Evolutionary conservation across 2,329 filamentous ascomycete genomes (phyloP).

Genomic region (Talaromyces sp.): DNA sequence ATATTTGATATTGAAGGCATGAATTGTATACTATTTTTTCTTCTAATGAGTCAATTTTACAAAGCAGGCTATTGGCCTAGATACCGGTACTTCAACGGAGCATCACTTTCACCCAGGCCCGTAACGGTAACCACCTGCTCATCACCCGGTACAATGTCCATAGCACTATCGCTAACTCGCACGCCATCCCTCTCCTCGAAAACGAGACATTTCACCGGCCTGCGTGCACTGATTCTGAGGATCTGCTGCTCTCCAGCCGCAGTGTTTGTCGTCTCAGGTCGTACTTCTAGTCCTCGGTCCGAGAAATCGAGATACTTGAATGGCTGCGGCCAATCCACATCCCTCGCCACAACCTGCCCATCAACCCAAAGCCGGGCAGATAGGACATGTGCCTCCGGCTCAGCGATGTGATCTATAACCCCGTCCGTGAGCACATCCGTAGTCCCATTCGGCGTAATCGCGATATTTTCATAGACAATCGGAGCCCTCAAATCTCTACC

Average conservation of each 20-base stretch:
- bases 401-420: constrained; percentile 47
- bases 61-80: constrained; percentile 11
- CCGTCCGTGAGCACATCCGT: constrained; percentile 49
- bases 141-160: constrained; percentile 60
- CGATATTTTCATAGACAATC: constrained; percentile 49
- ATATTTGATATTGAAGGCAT: background rate
- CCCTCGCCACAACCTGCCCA: constrained; percentile 52
- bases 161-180: constrained; percentile 55
- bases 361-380: constrained; percentile 54
- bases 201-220: constrained; percentile 58
- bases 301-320: constrained; percentile 40
- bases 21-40: background rate
- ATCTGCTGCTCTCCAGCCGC: constrained; percentile 9
- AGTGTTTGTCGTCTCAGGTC: background rate
- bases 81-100: constrained; percentile 14
- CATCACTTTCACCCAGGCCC: constrained; percentile 4
- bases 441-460: constrained; percentile 55
- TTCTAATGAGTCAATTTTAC: constrained; percentile 25
- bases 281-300: constrained; percentile 13
- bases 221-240: constrained; percentile 2
- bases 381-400: constrained; percentile 51
- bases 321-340: constrained; percentile 62
- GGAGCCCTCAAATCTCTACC: constrained; percentile 39
- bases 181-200: constrained; percentile 59
- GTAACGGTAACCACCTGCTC: constrained; percentile 12